These are phyloP conservation scores for Zygotorulaspora mrakii DNA, from an alignment of 1,139 yeast species.

Conservation along the genomic window DNA sequence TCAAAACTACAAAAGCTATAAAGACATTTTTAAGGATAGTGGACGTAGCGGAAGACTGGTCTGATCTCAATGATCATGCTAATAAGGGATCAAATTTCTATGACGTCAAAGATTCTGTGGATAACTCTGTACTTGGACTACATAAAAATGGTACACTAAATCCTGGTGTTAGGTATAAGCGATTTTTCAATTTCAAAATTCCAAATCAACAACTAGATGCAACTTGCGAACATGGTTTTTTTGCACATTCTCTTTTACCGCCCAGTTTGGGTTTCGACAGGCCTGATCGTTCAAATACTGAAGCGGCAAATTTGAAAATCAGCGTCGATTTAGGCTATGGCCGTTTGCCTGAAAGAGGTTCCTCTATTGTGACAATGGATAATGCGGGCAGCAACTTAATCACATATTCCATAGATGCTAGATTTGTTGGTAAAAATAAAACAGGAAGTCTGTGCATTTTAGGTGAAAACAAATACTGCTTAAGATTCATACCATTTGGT, in stretches of 20 bases:
- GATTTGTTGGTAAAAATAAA: conserved; percentile 32
- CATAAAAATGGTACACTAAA: conserved; percentile 48
- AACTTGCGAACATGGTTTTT: conserved; percentile 51
- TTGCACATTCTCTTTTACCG: conserved; percentile 56
- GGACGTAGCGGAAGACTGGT: conserved; percentile 46
- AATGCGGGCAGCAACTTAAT: conserved; percentile 33
- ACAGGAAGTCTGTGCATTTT: conserved; percentile 26
- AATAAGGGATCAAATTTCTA: conserved; percentile 44
- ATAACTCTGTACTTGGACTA: conserved; percentile 51
- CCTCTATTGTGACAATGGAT: conserved; percentile 41
- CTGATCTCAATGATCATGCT: conserved; percentile 38
- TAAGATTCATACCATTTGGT: conserved; percentile 40
- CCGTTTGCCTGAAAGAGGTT: conserved; percentile 35
- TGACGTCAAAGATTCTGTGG: conserved; percentile 47
- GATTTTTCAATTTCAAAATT: conserved; percentile 60
- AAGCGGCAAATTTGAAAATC: conserved; percentile 33
- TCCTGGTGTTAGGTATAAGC: conserved; percentile 54
- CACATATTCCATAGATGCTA: conserved; percentile 36
- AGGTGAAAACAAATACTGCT: conserved; percentile 33
- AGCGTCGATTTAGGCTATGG: conserved; percentile 43
- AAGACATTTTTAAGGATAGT: conserved; percentile 43
- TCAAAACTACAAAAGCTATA: conserved; percentile 29
- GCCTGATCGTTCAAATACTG: conserved; percentile 33
- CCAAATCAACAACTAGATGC: conserved; percentile 57
- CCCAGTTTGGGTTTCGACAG: conserved; percentile 62